These are phyloP conservation scores for Biscogniauxia marginata DNA, from an alignment of 2,329 filamentous ascomycete species.

Conservation along the genomic window DNA sequence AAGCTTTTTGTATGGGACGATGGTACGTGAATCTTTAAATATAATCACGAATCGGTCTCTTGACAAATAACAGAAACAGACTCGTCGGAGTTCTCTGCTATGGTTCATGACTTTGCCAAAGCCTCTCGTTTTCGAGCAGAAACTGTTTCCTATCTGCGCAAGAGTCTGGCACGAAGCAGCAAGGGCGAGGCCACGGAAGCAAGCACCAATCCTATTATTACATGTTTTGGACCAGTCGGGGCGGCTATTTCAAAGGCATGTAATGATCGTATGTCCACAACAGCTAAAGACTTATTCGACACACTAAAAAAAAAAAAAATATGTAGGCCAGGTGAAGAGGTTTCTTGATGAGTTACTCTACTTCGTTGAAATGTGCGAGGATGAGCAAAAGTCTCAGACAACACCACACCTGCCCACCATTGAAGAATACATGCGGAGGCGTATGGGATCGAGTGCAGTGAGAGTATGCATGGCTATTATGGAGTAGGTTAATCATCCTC, in stretches of 20 bases:
- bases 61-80: constrained; percentile 12
- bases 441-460: constrained; percentile 10
- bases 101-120: constrained; percentile 6
- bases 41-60: neutral
- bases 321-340: constrained; percentile 4
- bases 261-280: constrained; percentile 4
- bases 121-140: constrained; percentile 7
- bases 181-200: no score
- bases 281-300: neutral
- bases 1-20: constrained; percentile 17
- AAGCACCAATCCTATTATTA: constrained; percentile 10
- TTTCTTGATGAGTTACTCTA: constrained; percentile 11
- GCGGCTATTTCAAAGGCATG: constrained; percentile 9
- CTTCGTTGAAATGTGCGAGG: constrained; percentile 11
- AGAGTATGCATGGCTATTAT: constrained; percentile 7
- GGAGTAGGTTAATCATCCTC: constrained; percentile 4
- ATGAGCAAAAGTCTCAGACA: constrained; percentile 10
- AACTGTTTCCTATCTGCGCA: constrained; percentile 8
- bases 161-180: constrained; percentile 2
- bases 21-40: constrained; percentile 2
- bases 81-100: constrained; percentile 10
- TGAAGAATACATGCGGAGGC: constrained; percentile 10
- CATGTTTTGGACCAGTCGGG: constrained; percentile 5
- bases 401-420: constrained; percentile 6
- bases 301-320: no score